Evolutionary conservation across 768 basidiomycete species (phyloP).

Genomic region (Suillus lakei): DNA sequence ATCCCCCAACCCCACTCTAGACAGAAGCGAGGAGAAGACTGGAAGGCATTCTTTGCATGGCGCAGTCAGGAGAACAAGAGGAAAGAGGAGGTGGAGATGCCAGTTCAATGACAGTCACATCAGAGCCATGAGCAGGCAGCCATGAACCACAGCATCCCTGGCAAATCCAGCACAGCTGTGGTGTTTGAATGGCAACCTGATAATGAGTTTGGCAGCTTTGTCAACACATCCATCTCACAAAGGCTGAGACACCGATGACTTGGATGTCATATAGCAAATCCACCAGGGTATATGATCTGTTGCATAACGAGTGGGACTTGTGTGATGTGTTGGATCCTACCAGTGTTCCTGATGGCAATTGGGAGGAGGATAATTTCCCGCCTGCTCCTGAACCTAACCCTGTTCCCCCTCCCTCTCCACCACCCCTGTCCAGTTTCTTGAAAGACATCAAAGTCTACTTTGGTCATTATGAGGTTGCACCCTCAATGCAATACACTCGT

Average conservation of each 20-base stretch:
- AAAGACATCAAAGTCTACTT: neutral
- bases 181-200: slow-evolving; percentile 2
- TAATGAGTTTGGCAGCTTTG: neutral
- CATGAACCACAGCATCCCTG: neutral
- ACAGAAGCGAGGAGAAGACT: neutral
- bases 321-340: neutral
- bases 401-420: neutral
- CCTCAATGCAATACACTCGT: neutral
- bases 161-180: neutral
- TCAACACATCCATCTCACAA: neutral
- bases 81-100: neutral
- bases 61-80: neutral
- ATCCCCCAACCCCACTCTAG: neutral
- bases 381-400: neutral
- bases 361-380: neutral
- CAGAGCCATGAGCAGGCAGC: neutral
- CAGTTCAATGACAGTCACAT: neutral
- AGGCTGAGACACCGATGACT: neutral
- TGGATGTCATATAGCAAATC: neutral
- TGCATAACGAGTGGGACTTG: slow-evolving; percentile 3
- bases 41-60: neutral
- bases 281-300: neutral
- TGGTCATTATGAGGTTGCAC: neutral
- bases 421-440: neutral
- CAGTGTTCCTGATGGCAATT: neutral